These are phyloP conservation scores for Lactarius evosmus DNA, from an alignment of 768 basidiomycete genomes.

Conservation along the genomic window DNA sequence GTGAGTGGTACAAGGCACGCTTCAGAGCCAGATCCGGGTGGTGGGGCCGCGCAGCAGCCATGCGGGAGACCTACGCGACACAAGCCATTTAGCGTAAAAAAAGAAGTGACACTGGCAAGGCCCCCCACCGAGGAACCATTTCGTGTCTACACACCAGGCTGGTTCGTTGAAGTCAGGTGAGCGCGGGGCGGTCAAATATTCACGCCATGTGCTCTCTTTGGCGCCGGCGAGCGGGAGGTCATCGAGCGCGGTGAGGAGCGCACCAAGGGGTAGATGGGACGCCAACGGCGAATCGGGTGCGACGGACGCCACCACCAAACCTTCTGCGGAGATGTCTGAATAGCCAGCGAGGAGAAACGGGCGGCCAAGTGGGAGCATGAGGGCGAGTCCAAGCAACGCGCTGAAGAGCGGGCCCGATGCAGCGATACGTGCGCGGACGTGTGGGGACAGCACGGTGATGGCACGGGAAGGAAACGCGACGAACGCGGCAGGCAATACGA, in stretches of 20 bases:
- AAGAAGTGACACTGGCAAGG: not conserved
- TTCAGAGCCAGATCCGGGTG: slow-evolving; percentile 7
- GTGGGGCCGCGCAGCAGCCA: slow-evolving; percentile 29
- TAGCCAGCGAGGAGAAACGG: slow-evolving; percentile 42
- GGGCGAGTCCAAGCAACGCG: slow-evolving; percentile 51
- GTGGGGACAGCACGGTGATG: slow-evolving; percentile 40
- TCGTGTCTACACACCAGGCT: slow-evolving; percentile 25
- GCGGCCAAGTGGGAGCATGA: slow-evolving; percentile 34
- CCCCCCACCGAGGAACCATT: slow-evolving; percentile 35
- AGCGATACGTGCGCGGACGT: slow-evolving; percentile 55
- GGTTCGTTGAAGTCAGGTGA: slow-evolving; percentile 10
- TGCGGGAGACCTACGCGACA: slow-evolving; percentile 33
- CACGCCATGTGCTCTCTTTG: slow-evolving; percentile 44
- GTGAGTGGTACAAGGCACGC: slow-evolving; percentile 45
- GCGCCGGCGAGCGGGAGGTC: slow-evolving; percentile 48
- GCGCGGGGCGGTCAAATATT: slow-evolving; percentile 38
- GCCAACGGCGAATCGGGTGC: slow-evolving; percentile 58
- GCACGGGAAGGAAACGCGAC: slow-evolving; percentile 53
- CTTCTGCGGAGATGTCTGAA: slow-evolving; percentile 47
- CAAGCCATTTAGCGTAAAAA: slow-evolving; percentile 16
- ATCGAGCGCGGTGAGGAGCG: slow-evolving; percentile 62
- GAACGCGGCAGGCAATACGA: slow-evolving; percentile 71
- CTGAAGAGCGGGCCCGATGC: slow-evolving; percentile 82
- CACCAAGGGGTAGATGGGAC: slow-evolving; percentile 52
- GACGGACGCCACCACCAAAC: slow-evolving; percentile 54